Base-by-base conservation (phyloP, 164 flowering plant species). In the Sextonia rubra region DNA sequence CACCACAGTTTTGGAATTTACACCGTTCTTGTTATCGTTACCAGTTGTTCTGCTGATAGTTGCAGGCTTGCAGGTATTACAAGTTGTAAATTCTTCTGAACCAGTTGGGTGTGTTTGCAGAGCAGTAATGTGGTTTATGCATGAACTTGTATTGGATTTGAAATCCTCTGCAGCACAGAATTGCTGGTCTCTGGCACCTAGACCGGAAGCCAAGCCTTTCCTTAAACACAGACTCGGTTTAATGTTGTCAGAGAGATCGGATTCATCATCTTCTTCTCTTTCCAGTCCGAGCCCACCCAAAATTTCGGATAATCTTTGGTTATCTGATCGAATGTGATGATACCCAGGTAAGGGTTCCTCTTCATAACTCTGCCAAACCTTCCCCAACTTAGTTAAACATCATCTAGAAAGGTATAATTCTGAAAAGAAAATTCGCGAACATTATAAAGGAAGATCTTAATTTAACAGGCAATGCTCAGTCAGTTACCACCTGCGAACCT, bases 261-360 rank as follows among this genome's bases (percentile, higher is more conserved):
- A 37, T 6, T 63, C 74, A 23, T 70, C 82, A 0, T 56, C 76
- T 62, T 56, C 76, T 62, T 78, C 77, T 49, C 79, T 78, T 62
- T 70, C 86, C 37, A 79, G 76, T 1, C 75, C 83, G 75, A 67
- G 77, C 0, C 84, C 90, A 49, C 83, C 89, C 90, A 90, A 88
- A 64, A 73, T 79, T 69, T 83, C 90, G 1, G 86, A 69, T 47
- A 85, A 73, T 47, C 74, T 75, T 71, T 73, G 80, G 67, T 74
- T 80, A 29, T 81, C 86, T n/a, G 76, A 14, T 44, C 58, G 82
- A 55, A 77, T 64, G 48, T 86, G 90, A 22, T 79, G 85, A 71
- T 82, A 86, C 61, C 87, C 88, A n/a, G 90, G 84, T 30, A 86
- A 69, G 67, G 96, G 86, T 60, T 88, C 93, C 64, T 88, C 96